phyloP scores from a whole-genome alignment of 2,329 filamentous ascomycete genomes.

The Verticillium tricorpus region DNA sequence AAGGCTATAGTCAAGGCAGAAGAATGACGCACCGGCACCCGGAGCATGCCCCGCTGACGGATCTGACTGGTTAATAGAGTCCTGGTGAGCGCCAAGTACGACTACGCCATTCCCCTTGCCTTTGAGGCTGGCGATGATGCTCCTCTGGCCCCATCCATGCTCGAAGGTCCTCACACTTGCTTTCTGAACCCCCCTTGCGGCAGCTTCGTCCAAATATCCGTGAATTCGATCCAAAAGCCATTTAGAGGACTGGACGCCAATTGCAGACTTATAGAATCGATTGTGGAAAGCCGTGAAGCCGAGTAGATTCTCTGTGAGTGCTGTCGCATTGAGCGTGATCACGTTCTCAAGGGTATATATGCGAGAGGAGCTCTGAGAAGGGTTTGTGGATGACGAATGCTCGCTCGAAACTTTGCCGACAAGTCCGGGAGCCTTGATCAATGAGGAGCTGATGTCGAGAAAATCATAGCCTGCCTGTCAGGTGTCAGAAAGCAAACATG shows the following conservation, averaged over 20 bases:
- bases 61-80: conserved; percentile 54
- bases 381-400: conserved; percentile 63
- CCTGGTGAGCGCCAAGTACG: conserved; percentile 74
- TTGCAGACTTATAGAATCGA: conserved; percentile 35
- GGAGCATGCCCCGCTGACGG: conserved; percentile 20
- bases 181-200: conserved; percentile 22
- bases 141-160: conserved; percentile 32
- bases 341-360: conserved; percentile 55
- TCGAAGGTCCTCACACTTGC: conserved; percentile 30
- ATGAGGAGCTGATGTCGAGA: conserved; percentile 85
- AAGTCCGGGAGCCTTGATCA: conserved; percentile 52
- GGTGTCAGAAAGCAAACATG: not conserved
- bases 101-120: conserved; percentile 35
- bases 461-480: conserved; percentile 64
- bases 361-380: conserved; percentile 56
- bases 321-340: not conserved
- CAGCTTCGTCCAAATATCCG: conserved; percentile 26
- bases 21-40: conserved; percentile 21
- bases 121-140: conserved; percentile 35
- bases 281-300: conserved; percentile 21
- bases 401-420: conserved; percentile 23
- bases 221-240: conserved; percentile 38
- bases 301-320: not conserved
- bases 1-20: not conserved
- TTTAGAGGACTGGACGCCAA: conserved; percentile 32